phyloP scores from a whole-genome alignment of 345 rosid genomes.

The Camelina laxa region DNA sequence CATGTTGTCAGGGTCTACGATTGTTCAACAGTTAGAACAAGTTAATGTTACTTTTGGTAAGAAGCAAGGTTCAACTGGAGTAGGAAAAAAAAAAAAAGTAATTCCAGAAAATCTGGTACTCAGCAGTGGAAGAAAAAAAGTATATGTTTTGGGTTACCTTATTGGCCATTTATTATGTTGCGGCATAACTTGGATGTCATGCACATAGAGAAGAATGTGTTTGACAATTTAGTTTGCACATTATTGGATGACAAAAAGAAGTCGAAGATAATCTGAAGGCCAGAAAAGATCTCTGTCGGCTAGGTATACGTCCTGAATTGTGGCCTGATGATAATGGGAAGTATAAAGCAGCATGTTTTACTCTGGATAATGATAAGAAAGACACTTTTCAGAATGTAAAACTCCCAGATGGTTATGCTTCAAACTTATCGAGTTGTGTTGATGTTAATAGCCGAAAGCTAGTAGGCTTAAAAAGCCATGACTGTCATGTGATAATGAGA shows the following conservation, averaged over 20 bases:
- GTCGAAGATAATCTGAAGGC: not conserved
- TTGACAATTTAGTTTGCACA: not conserved
- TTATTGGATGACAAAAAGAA: not conserved
- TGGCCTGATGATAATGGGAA: too few species aligned
- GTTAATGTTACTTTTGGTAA: too few species aligned
- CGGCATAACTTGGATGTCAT: not conserved
- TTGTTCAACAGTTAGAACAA: too few species aligned
- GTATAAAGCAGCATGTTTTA: not conserved
- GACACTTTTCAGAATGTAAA: not conserved
- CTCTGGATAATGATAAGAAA: not conserved
- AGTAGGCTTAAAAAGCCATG: not conserved
- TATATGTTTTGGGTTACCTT: not conserved
- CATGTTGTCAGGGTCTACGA: too few species aligned
- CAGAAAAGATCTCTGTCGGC: not conserved
- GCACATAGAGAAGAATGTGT: not conserved
- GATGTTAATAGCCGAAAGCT: not conserved
- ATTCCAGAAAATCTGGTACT: too few species aligned
- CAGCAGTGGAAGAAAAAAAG: too few species aligned
- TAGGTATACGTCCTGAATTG: not conserved
- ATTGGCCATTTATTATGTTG: not conserved
- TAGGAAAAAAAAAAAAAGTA: too few species aligned
- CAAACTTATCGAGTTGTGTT: not conserved
- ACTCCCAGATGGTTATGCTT: not conserved
- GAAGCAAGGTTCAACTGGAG: too few species aligned
- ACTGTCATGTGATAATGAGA: conserved; percentile 7